A percentile compares a stretch with the other conserved stretches of the same genome.
These are phyloP conservation scores for Suillus brevipes DNA, from an alignment of 768 basidiomycete genomes.

Conservation along the genomic window DNA sequence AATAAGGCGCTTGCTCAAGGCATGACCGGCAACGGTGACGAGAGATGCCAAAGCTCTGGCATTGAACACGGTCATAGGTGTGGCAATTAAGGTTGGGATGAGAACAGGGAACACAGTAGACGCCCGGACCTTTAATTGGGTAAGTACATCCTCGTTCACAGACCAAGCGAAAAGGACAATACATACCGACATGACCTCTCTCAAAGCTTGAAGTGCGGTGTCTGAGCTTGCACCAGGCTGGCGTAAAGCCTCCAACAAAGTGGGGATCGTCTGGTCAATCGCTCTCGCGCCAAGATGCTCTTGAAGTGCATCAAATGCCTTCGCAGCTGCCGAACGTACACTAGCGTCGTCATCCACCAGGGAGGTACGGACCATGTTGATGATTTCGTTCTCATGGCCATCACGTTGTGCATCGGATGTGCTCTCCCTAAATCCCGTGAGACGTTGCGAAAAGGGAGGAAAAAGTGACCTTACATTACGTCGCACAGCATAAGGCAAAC, in stretches of 20 bases:
- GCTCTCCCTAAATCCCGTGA: conserved; percentile 58
- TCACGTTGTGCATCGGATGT: conserved; percentile 83
- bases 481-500: conserved; percentile 87
- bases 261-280: conserved; percentile 96
- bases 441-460: neutral
- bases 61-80: conserved; percentile 94
- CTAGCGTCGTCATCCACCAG: conserved; percentile 86
- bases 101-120: conserved; percentile 95
- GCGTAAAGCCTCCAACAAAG: conserved; percentile 87
- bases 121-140: conserved; percentile 71
- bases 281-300: conserved; percentile 87
- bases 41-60: conserved; percentile 86
- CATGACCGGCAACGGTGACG: conserved; percentile 90
- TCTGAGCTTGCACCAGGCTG: conserved; percentile 94
- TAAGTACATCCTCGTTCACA: conserved; percentile 2
- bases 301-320: conserved; percentile 88
- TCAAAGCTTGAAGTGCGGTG: conserved; percentile 89
- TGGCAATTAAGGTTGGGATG: conserved; percentile 87
- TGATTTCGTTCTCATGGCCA: conserved; percentile 86
- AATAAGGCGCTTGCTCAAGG: conserved; percentile 80
- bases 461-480: conserved; percentile 62
- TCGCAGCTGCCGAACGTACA: conserved; percentile 88
- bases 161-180: neutral
- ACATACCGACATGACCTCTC: conserved; percentile 91
- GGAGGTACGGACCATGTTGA: conserved; percentile 77